Evolutionary conservation across 192 early-diverging fungal species (phyloP), one percentile per base, ranked within the genome.

Genomic region (Backusella westeae): DNA sequence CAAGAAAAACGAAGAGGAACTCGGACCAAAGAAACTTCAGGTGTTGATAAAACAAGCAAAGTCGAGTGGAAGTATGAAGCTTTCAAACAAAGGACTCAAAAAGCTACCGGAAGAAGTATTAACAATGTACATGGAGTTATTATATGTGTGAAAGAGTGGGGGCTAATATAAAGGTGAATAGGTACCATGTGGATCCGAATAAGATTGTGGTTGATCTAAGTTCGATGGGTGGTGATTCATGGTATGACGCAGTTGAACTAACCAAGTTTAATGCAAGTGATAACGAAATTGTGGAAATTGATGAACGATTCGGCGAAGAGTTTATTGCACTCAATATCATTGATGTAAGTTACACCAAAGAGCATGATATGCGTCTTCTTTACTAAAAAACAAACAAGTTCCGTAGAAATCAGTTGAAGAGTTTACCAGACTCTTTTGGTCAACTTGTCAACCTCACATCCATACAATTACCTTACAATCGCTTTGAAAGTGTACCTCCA

Each of bases 211-310:
- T 88, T 29, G 87, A 90, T 66, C 85, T 90, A 35, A 82, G 73
- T 76, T 81, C 83, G 12, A 75, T 63, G 29, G 75, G 76, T 15
- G 74, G 69, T 10, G 80, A 81, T 49, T 79, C 81, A 14, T 88
- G 87, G 88, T 90, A 85, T 29, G 84, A 90, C 65, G 76, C 77
- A 10, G 80, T 85, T n/a, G 87, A 90, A 6, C 34, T 90, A 44
- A 87, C 83, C 5, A 83, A 83, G 17, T 65, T 90, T 19, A 77
- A 87, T n/a, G 87, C 86, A 26, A 76, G 81, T 23, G 87, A 88
- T 73, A 90, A 90, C 74, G 67, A 77, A 4, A 75, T 90, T 21
- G 78, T 75, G 7, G 66, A 73, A 36, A 83, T 90, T 17, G 85
- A 84, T 73, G 69, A 79, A 12, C 76, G 88, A 67, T 80, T 90